phyloP scores from a whole-genome alignment of 2,329 filamentous ascomycete species.

The Emericellopsis cladophorae region DNA sequence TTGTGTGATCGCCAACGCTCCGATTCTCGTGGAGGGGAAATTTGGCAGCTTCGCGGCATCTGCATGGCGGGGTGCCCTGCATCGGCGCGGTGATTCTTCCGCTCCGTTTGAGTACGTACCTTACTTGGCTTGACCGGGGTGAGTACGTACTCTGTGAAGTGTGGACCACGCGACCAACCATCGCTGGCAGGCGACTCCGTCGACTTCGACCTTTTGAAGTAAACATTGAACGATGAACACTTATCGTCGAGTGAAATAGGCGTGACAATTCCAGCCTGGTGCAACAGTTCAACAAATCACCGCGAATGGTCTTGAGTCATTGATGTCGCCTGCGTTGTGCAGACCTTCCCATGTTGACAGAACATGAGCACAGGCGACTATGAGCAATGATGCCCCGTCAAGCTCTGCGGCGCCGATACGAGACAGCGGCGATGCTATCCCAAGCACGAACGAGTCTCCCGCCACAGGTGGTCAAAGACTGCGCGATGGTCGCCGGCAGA shows the following conservation, averaged over 20 bases:
- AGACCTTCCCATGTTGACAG: neutral
- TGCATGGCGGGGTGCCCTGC: conserved; percentile 3
- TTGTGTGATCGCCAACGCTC: neutral
- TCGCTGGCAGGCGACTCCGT: too few species aligned
- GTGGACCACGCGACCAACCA: too few species aligned
- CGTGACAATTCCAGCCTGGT: too few species aligned
- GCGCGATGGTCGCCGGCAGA: conserved; percentile 16
- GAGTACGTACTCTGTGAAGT: neutral
- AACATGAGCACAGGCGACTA: conserved; percentile 18
- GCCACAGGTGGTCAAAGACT: neutral
- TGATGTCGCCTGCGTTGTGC: too few species aligned
- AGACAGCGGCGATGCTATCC: conserved; percentile 2
- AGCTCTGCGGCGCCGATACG: conserved; percentile 21
- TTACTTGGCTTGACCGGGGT: too few species aligned
- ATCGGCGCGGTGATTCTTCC: conserved; percentile 1
- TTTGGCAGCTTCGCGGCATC: neutral
- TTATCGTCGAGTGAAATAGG: too few species aligned
- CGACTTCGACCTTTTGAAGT: too few species aligned
- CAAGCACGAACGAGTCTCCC: neutral
- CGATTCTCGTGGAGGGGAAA: conserved; percentile 1
- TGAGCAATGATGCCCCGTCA: conserved; percentile 37
- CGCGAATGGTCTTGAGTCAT: too few species aligned
- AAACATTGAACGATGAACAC: too few species aligned
- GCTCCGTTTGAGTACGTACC: neutral
- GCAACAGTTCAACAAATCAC: too few species aligned